These are phyloP conservation scores for Fraxinus americana DNA, from an alignment of 257 asterid genomes.

Conservation along the genomic window DNA sequence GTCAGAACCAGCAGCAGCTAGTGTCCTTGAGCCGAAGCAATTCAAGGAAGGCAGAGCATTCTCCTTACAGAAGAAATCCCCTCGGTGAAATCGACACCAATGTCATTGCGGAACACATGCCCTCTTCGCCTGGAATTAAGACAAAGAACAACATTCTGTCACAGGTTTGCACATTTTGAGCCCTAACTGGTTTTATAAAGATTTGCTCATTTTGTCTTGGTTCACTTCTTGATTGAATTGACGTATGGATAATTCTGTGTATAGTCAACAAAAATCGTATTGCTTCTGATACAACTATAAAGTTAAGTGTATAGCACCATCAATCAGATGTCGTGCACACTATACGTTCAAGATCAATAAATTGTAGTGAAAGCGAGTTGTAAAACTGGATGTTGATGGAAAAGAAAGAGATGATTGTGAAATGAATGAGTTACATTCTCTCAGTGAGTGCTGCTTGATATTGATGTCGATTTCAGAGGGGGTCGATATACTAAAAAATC, in stretches of 20 bases:
- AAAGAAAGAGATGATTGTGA: too few species aligned
- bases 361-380: neutral
- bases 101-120: conserved; percentile 31
- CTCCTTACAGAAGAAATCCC: conserved; percentile 87
- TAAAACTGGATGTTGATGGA: too few species aligned
- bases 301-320: neutral
- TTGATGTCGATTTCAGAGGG: too few species aligned
- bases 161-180: conserved; percentile 46
- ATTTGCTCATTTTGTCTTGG: neutral
- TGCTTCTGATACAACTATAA: neutral
- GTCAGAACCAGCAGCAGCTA: conserved; percentile 51
- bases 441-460: too few species aligned
- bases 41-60: conserved; percentile 83
- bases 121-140: conserved; percentile 26
- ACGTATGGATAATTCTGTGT: neutral
- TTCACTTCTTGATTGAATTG: neutral
- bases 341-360: neutral
- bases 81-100: conserved; percentile 76
- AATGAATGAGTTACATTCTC: too few species aligned
- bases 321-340: neutral
- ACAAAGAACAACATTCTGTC: conserved; percentile 32
- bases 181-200: neutral
- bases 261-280: too few species aligned
- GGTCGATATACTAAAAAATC: too few species aligned
- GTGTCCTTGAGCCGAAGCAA: conserved; percentile 85